These are phyloP conservation scores for Aspergillus melleus DNA, from an alignment of 2,329 filamentous ascomycete species.

Conservation along the genomic window DNA sequence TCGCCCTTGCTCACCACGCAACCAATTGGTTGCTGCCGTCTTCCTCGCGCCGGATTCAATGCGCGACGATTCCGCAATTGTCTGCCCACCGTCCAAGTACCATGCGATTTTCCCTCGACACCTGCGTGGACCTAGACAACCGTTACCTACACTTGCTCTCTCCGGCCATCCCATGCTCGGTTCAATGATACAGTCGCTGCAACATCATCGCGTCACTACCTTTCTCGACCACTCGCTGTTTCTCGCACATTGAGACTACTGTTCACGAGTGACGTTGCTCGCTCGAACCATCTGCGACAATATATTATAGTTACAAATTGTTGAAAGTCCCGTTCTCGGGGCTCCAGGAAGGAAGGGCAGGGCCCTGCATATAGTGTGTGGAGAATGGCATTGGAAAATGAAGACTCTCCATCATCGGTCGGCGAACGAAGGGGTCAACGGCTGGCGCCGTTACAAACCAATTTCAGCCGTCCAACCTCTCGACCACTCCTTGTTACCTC, in stretches of 20 bases:
- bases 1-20: neutral
- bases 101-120: neutral
- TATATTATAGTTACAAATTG: neutral
- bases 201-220: neutral
- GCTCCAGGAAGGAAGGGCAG: neutral
- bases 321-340: neutral
- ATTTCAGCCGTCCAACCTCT: conserved; percentile 33
- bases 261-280: neutral
- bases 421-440: conserved; percentile 40
- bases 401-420: conserved; percentile 27
- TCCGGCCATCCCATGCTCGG: neutral
- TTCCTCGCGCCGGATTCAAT: neutral
- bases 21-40: neutral
- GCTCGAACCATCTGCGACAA: neutral
- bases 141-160: neutral
- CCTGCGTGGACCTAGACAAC: neutral
- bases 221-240: neutral
- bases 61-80: neutral
- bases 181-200: neutral
- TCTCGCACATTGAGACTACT: neutral
- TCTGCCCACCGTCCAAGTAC: neutral
- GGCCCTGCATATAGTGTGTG: neutral
- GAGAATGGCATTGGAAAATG: conserved; percentile 21
- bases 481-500: conserved; percentile 15
- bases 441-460: conserved; percentile 39